A percentile compares a stretch with the other conserved stretches of the same genome.
Conservation (phyloP, 2,329 filamentous ascomycete genomes). For the Teratosphaeria epicoccoides region DNA sequence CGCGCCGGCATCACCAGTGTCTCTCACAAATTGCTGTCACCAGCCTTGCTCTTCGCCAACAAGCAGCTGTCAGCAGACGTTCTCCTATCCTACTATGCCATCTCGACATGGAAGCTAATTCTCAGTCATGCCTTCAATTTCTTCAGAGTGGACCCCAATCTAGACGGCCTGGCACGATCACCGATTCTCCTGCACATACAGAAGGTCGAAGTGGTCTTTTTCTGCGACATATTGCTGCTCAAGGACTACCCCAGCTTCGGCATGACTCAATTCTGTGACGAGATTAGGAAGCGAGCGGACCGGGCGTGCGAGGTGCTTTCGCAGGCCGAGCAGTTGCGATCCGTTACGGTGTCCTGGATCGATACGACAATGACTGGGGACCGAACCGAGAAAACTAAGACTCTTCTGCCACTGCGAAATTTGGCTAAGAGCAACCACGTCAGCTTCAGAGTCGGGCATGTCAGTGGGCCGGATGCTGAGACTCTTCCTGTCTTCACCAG, state of each 20-base stretch:
- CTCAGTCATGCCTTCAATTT: constrained; percentile 29
- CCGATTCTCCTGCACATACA: constrained; percentile 14
- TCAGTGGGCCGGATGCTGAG: constrained; percentile 15
- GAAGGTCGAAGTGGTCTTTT: constrained; percentile 26
- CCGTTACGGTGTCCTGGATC: constrained; percentile 23
- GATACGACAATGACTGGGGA: constrained; percentile 20
- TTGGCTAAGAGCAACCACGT: constrained; percentile 9
- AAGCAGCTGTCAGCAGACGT: constrained; percentile 20
- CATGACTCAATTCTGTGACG: constrained; percentile 19
- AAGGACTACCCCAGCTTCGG: constrained; percentile 24
- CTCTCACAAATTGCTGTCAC: constrained; percentile 19
- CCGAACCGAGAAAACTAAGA: constrained; percentile 19
- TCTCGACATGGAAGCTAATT: constrained; percentile 25
- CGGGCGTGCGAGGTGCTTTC: constrained; percentile 22
- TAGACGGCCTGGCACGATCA: constrained; percentile 17
- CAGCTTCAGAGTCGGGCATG: constrained; percentile 17
- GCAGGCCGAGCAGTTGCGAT: constrained; percentile 13
- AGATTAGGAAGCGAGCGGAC: constrained; percentile 19
- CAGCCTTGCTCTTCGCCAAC: constrained; percentile 18
- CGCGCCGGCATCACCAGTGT: constrained; percentile 26
- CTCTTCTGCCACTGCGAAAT: constrained; percentile 15
- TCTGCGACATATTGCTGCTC: constrained; percentile 22
- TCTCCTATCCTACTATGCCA: constrained; percentile 22
- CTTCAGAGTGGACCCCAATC: constrained; percentile 25
- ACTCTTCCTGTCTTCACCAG: constrained; percentile 13